These are phyloP conservation scores for Claviceps monticola DNA, from an alignment of 2,329 filamentous ascomycete genomes.

Conservation along the genomic window DNA sequence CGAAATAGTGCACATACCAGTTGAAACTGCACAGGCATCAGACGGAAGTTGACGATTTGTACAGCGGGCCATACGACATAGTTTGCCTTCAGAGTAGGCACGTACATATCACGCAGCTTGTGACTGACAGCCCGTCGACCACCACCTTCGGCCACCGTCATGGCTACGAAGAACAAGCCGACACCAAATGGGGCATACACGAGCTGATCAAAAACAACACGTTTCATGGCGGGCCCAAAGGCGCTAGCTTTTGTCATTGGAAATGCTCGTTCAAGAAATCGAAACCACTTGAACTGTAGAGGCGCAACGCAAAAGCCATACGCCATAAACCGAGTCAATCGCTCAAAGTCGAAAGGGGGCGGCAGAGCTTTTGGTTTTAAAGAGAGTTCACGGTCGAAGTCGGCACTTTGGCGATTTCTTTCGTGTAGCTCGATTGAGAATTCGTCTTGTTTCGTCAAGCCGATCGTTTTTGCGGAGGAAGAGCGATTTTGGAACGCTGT, in stretches of 20 bases:
- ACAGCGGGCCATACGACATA: constrained; percentile 91
- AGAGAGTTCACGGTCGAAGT: constrained; percentile 50
- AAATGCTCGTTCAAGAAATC: constrained; percentile 67
- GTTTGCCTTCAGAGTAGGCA: constrained; percentile 91
- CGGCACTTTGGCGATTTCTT: constrained; percentile 65
- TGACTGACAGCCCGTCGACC: constrained; percentile 62
- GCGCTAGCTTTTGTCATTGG: constrained; percentile 68
- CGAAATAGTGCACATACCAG: constrained; percentile 49
- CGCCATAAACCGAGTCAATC: constrained; percentile 87
- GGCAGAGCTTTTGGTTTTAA: constrained; percentile 48
- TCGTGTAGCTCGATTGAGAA: constrained; percentile 82
- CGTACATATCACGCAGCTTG: constrained; percentile 88
- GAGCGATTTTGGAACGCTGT: constrained; percentile 60
- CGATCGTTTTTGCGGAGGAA: constrained; percentile 47
- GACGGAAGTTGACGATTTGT: constrained; percentile 88
- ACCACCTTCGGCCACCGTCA: constrained; percentile 91
- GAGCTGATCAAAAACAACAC: constrained; percentile 84
- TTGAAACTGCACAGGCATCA: constrained; percentile 93
- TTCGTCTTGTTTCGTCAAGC: constrained; percentile 49
- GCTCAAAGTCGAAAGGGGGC: constrained; percentile 88
- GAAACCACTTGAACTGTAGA: constrained; percentile 91
- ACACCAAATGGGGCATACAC: constrained; percentile 86
- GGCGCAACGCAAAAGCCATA: constrained; percentile 97
- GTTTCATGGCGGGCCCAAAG: constrained; percentile 69
- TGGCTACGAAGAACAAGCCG: constrained; percentile 81